Evolutionary conservation across 1,139 yeast genomes (phyloP), one percentile per base, ranked within the genome.

Genomic region (Scheffersomyces titani): DNA sequence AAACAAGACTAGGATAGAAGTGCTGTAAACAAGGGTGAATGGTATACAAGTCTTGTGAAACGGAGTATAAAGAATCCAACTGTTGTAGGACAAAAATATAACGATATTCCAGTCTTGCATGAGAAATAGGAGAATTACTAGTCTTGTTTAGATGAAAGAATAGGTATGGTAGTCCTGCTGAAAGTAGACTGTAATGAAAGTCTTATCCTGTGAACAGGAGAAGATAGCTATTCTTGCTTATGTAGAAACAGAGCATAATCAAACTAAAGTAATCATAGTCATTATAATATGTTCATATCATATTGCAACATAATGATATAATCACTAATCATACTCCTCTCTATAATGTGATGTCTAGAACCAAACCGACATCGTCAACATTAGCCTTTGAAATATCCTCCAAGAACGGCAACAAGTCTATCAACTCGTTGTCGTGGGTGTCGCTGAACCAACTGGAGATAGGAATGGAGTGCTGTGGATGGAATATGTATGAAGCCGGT

Each of bases 391-490:
- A 84, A 60, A 94, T 77, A 71, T 94, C 99, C 71, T 92, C 91
- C 66, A 94, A 81, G 63, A 96, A 87, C 18, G 99, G 99, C 59
- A 96, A 78, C 74, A 94, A 85, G 74, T 94, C 99, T 61, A 91
- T 75, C 65, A 94, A 81, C 78, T 94, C 99, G 70, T 93, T 93
- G 72, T 94, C 99, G 71, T 94, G 99, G 49, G 96, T 88, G 75
- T 94, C 99, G 65, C 97, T 91, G 78, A 96, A 94, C 99, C 99
- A 94, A 71, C 96, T 88, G 61, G 97, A 91, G 44, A 94, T 91
- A n/a, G 99, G 99, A 49, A 96, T 89, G 16, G 98, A 97, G 76
- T 94, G 98, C 70, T 92, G 97, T 22, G 99, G 99, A 71, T 94
- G 99, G 80, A 94, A 91, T 56, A 93, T 87, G 72, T 96, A 94